Conservation (phyloP, 257 asterid genomes). For the Nicotiana otophora region DNA sequence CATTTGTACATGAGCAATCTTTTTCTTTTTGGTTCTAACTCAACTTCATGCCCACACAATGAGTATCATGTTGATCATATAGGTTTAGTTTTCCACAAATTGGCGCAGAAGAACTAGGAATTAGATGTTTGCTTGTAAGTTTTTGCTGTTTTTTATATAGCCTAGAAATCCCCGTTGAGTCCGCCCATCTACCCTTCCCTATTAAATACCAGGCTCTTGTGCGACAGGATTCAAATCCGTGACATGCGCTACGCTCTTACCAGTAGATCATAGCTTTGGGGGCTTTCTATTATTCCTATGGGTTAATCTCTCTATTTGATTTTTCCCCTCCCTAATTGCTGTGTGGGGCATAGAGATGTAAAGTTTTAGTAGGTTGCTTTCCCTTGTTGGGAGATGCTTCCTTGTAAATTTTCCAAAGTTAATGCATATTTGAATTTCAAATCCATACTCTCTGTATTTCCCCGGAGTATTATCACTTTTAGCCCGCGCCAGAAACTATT, state of each 20-base stretch:
- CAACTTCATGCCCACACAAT: constrained; percentile 18
- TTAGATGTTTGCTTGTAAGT: constrained; percentile 24
- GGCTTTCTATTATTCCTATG: background rate
- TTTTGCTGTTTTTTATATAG: constrained; percentile 11
- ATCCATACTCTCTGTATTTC: background rate
- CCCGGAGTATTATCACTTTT: no score
- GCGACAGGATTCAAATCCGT: background rate
- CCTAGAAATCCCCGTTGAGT: background rate
- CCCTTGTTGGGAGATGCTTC: background rate
- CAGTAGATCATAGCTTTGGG: background rate
- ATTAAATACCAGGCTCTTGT: background rate
- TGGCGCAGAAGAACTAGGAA: constrained; percentile 21
- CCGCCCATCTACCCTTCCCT: no score
- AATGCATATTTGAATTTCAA: constrained; percentile 10
- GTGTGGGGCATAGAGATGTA: constrained; percentile 12
- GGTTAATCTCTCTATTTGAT: background rate
- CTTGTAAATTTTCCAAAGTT: constrained; percentile 6
- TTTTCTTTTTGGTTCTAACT: constrained; percentile 5
- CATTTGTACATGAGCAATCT: constrained; percentile 20
- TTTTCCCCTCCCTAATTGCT: background rate
- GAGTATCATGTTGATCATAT: constrained; percentile 15
- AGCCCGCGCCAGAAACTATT: no score
- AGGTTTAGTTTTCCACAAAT: constrained; percentile 22
- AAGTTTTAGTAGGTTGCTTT: constrained; percentile 8
- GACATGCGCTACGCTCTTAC: background rate